A percentile compares a stretch with the other conserved stretches of the same genome.
phyloP scores from a whole-genome alignment of 1,284 basidiomycete species.

The Sporisorium scitamineum region DNA sequence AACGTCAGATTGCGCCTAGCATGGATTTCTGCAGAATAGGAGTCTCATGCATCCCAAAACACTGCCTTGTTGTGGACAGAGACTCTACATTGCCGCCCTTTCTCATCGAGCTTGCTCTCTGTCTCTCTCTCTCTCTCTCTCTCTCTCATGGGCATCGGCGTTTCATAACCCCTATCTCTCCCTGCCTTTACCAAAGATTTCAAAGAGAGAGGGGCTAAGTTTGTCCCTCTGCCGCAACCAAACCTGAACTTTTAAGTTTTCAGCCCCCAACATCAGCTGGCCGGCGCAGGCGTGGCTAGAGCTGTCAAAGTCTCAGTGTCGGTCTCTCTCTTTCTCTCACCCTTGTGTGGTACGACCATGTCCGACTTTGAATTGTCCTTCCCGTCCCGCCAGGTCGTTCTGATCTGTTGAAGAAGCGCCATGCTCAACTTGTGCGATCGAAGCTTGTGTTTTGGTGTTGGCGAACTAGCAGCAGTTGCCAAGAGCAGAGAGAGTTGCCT shows the following conservation, averaged over 20 bases:
- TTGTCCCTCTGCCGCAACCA: too few relatives aligned
- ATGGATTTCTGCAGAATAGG: conserved; percentile 29
- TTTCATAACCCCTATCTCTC: conserved; percentile 16
- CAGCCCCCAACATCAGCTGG: conserved; percentile 2
- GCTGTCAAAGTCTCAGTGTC: conserved; percentile 1
- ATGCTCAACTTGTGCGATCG: neutral
- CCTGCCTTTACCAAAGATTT: neutral
- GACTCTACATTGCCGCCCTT: conserved; percentile 13
- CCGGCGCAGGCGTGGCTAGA: neutral
- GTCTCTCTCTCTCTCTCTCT: too few relatives aligned
- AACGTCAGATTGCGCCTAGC: conserved; percentile 30
- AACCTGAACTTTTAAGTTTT: neutral
- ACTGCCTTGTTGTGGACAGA: conserved; percentile 16
- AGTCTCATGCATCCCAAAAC: conserved; percentile 14
- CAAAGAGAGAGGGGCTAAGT: neutral
- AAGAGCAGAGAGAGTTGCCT: neutral
- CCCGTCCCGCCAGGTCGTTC: neutral
- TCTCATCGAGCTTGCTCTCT: neutral
- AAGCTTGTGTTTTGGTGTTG: neutral
- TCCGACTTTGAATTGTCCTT: neutral
- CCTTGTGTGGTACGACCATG: neutral
- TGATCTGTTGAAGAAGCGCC: neutral
- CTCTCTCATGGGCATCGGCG: neutral
- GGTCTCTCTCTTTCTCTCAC: neutral
- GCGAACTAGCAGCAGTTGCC: neutral